Evolutionary conservation across 1,284 basidiomycete genomes (phyloP), one percentile per base, ranked within the genome.

Genomic region (Acaromyces ingoldii): DNA sequence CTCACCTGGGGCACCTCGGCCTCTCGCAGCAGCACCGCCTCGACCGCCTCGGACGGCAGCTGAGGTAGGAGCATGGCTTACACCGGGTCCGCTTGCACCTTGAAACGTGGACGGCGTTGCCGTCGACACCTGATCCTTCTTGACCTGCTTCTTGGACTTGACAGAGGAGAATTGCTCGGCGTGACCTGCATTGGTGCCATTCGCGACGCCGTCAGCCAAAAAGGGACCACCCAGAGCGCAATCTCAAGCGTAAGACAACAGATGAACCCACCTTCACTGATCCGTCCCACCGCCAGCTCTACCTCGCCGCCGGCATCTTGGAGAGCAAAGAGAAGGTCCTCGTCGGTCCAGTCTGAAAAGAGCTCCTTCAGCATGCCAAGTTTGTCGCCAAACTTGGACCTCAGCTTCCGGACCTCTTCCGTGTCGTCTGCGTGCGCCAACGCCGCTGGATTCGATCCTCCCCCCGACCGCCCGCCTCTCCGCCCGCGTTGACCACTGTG

Each of bases 151-250:
- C 83, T 91, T 91, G 76, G 83, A 84, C 64, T 84, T 84, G 61
- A 91, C 89, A 42, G 87, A 84, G 40, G 84, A 88, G 87, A 89
- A 92, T 76, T 88, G 88, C 75, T 85, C 82, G 39, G 82, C 86
- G 62, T 81, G 81, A 68, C 89, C 89, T 90, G 71, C 52, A n/a
- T n/a, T n/a, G n/a, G n/a, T n/a, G n/a, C n/a, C n/a, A n/a, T n/a
- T n/a, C n/a, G n/a, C n/a, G n/a, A n/a, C n/a, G n/a, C n/a, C n/a
- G n/a, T n/a, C n/a, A n/a, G n/a, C n/a, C n/a, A n/a, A n/a, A n/a
- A n/a, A n/a, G n/a, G n/a, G n/a, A n/a, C n/a, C n/a, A n/a, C n/a
- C n/a, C n/a, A n/a, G n/a, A n/a, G n/a, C n/a, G n/a, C n/a, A n/a
- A n/a, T n/a, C n/a, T n/a, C n/a, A n/a, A n/a, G n/a, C n/a, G n/a